Evolutionary conservation across 225 moss, liverwort and hornwort species (phyloP), one percentile per base, ranked within the genome.

Genomic region (Pseudisothecium myosuroides): DNA sequence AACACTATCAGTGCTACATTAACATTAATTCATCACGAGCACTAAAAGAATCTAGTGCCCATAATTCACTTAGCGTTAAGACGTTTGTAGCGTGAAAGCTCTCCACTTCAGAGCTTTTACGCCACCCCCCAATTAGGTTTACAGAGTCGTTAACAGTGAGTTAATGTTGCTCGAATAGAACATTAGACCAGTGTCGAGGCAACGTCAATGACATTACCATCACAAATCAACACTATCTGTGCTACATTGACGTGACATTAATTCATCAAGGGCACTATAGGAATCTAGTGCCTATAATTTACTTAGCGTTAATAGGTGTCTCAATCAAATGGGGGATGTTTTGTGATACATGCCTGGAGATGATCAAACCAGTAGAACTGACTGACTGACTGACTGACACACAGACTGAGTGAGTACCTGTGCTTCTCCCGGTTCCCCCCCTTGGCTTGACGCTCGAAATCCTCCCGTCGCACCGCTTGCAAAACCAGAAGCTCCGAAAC

Each of bases 401-500:
- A 83, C 17, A 50, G 58, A 85, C 34, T 11, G 32, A 85, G 67
- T 68, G 80, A 76, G 24, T 78, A 79, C 87, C 94, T 95, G 88
- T 95, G 92, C 85, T 93, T 95, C 87, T 95, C 94, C 34, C 94
- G 91, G 81, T 83, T 94, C 41, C 96, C 94, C 22, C 97, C 96
- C 82, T 97, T 96, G 50, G 96, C 95, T 86, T 97, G 97, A 9
- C 97, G 95, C 84, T 97, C 97, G 27, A 97, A 97, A 89, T 97
- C 96, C 90, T 97, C 96, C 24, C 97, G 95, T 37, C 97, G 91
- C 82, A 95, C 95, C 21, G 95, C 95, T 81, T 97, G 97, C 95
- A 97, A 90, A 18, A 97, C 97, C 77, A 96, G 92, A 45, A 97
- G 96, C 94, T 97, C 97, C 37, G 97, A 95, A 89, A 97, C 97